Percentiles rank a stretch among this genome's conserved stretches.
phyloP scores from a whole-genome alignment of 192 early-diverging fungal species.

The Entomortierella lignicola region DNA sequence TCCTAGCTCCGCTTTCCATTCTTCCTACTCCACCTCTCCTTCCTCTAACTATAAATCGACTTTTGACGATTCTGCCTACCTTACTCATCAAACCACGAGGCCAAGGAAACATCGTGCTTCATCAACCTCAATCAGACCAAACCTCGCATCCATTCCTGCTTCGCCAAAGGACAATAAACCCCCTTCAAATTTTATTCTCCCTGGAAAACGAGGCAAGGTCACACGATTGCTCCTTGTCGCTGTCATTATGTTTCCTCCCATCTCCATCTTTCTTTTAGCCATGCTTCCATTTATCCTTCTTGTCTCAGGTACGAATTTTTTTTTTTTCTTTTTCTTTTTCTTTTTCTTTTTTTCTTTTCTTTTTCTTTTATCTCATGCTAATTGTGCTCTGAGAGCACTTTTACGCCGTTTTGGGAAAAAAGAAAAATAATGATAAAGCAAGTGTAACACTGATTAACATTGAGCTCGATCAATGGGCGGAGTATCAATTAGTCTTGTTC shows the following conservation, averaged over 20 bases:
- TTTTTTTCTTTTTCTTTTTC: too few relatives aligned
- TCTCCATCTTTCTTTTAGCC: conserved; percentile 35
- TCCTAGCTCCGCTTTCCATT: neutral
- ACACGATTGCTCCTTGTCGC: conserved; percentile 29
- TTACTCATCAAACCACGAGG: too few relatives aligned
- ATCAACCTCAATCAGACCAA: neutral
- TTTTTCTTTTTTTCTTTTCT: too few relatives aligned
- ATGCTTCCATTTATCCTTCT: conserved; percentile 39
- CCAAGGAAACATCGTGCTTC: neutral
- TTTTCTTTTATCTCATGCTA: neutral
- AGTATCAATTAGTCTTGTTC: conserved; percentile 3
- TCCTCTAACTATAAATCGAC: neutral
- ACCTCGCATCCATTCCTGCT: neutral
- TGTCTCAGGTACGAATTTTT: conserved; percentile 20
- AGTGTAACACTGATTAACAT: neutral
- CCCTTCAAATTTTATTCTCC: conserved; percentile 14
- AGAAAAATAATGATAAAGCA: too few relatives aligned
- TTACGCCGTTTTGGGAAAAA: too few relatives aligned
- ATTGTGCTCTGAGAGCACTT: neutral
- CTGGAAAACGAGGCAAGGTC: conserved; percentile 51
- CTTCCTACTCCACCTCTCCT: neutral
- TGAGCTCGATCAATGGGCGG: neutral
- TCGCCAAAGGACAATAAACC: neutral
- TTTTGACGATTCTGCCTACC: too few relatives aligned
- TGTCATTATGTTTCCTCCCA: conserved; percentile 35